Evolutionary conservation across 352 stramenopile genomes (phyloP).

Genomic region (Hyphochytrium catenoides): DNA sequence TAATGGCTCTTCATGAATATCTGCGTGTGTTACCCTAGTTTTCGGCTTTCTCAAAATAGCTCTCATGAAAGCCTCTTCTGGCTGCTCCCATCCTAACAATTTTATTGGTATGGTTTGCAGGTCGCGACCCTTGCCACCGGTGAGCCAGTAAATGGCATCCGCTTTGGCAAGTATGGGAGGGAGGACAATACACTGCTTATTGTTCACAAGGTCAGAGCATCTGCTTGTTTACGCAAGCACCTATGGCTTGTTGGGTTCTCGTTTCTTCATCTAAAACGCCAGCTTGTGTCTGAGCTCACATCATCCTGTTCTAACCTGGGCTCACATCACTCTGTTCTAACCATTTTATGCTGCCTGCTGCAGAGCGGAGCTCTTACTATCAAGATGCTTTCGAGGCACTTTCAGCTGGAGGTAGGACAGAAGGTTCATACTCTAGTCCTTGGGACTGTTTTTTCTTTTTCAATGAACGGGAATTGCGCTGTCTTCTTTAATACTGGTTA

Average conservation of each 20-base stretch:
- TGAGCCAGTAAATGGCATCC: conserved; percentile 32
- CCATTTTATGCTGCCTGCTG: no score
- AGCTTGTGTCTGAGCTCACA: background rate
- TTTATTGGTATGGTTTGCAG: conserved; percentile 2
- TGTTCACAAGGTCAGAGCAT: conserved; percentile 16
- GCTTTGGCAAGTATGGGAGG: conserved; percentile 58
- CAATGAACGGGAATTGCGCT: no score
- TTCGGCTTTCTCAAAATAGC: no score
- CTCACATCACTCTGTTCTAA: background rate
- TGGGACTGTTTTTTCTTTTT: no score
- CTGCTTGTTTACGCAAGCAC: no score
- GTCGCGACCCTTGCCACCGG: conserved; percentile 40
- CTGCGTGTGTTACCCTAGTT: no score
- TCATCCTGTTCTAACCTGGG: background rate
- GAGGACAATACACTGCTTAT: conserved; percentile 61
- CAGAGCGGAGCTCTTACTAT: conserved; percentile 47
- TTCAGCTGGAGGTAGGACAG: conserved; percentile 25
- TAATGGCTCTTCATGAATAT: no score
- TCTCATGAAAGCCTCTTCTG: no score
- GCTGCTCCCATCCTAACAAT: background rate
- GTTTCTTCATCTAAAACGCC: no score
- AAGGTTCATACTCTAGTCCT: no score
- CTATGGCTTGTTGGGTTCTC: no score
- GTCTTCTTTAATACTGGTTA: no score
- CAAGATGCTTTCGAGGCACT: conserved; percentile 66